Conservation (phyloP, 2,329 filamentous ascomycete species). For the Xylaria sp. region DNA sequence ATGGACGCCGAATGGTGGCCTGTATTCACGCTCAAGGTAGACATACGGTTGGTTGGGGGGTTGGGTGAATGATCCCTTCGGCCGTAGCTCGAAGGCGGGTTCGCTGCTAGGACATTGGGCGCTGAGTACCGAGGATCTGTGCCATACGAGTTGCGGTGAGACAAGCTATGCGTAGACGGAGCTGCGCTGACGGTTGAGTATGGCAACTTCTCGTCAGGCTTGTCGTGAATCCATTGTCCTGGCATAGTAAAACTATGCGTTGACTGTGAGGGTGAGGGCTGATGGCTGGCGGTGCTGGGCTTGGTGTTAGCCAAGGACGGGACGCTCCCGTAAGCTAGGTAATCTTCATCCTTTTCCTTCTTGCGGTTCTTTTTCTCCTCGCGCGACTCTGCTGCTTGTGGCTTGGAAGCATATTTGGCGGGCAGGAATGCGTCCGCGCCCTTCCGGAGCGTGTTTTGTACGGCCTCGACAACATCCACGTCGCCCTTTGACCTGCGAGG, state of each 20-base stretch:
- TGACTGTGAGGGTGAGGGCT: constrained; percentile 36
- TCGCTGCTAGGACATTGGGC: constrained; percentile 50
- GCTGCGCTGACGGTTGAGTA: constrained; percentile 40
- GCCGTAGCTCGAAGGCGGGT: constrained; percentile 41
- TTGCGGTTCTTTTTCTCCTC: constrained; percentile 43
- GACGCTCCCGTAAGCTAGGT: constrained; percentile 57
- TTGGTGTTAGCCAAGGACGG: constrained; percentile 22
- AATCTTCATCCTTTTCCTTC: constrained; percentile 49
- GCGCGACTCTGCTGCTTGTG: constrained; percentile 42
- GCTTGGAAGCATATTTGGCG: constrained; percentile 40
- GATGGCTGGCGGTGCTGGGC: constrained; percentile 24
- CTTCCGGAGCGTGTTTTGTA: constrained; percentile 37
- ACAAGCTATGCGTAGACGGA: constrained; percentile 31
- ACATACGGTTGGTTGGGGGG: constrained; percentile 58
- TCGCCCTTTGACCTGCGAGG: constrained; percentile 35
- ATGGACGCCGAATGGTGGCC: constrained; percentile 48
- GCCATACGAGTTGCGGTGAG: constrained; percentile 42
- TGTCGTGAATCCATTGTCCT: constrained; percentile 48
- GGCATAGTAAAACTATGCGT: constrained; percentile 42
- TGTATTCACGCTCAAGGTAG: constrained; percentile 57
- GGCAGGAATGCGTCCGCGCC: constrained; percentile 41
- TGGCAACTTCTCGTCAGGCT: constrained; percentile 42
- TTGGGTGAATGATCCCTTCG: constrained; percentile 52
- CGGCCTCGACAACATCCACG: constrained; percentile 35
- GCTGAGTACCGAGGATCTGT: constrained; percentile 48